A percentile compares a stretch with the other conserved stretches of the same genome.
phyloP scores from a whole-genome alignment of 169 alveolate species.

The Perkinsus olseni region DNA sequence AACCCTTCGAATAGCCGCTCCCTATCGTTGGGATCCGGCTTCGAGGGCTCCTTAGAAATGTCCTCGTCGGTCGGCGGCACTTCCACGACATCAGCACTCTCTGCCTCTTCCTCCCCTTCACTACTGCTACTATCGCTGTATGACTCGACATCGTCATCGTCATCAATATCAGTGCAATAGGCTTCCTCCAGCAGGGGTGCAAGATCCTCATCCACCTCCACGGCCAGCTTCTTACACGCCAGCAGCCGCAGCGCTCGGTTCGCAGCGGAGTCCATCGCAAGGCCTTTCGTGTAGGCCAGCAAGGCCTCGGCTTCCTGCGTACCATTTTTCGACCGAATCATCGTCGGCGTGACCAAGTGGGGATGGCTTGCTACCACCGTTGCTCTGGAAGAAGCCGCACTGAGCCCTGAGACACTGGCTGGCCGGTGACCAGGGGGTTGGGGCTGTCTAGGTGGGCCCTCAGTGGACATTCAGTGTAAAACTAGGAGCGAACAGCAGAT shows the following conservation, averaged over 20 bases:
- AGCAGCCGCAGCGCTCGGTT: not conserved
- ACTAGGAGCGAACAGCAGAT: too few relatives aligned
- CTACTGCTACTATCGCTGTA: not conserved
- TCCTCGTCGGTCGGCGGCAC: not conserved
- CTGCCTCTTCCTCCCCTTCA: not conserved
- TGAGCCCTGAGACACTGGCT: too few relatives aligned
- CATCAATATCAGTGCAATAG: not conserved
- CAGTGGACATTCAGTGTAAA: too few relatives aligned
- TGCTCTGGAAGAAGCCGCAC: too few relatives aligned
- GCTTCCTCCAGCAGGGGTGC: not conserved
- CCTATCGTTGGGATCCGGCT: not conserved
- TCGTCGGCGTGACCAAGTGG: not conserved
- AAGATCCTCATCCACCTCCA: not conserved
- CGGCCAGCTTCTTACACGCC: not conserved
- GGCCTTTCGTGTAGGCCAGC: not conserved
- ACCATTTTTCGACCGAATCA: not conserved
- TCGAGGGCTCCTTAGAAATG: too few relatives aligned
- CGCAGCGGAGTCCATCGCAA: not conserved
- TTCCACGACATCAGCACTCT: not conserved
- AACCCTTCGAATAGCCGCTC: not conserved
- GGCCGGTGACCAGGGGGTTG: too few relatives aligned
- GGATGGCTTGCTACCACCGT: too few relatives aligned
- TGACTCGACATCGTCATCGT: not conserved
- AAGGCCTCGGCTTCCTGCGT: not conserved
- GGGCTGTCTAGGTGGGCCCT: too few relatives aligned